A percentile compares a stretch with the other conserved stretches of the same genome.
Conservation (phyloP, 495 filamentous ascomycete species). For the Tuber magnatum region DNA sequence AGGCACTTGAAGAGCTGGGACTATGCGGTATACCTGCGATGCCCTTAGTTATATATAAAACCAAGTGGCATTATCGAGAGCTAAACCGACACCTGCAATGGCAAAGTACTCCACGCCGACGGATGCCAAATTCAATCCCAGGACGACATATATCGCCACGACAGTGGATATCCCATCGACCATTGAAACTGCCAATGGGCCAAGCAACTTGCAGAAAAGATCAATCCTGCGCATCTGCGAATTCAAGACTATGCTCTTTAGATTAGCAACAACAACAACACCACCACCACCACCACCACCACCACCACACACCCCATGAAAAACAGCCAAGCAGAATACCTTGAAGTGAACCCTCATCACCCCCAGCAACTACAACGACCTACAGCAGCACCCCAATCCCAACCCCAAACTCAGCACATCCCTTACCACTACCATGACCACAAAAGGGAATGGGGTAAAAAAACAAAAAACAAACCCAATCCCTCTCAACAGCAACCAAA, state of each 20-base stretch:
- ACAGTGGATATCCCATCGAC: constrained; percentile 12
- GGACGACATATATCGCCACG: constrained; percentile 37
- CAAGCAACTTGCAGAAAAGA: constrained; percentile 61
- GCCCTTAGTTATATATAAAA: background rate
- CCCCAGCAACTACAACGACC: background rate
- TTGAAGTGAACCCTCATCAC: background rate
- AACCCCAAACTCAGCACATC: background rate
- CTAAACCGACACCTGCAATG: constrained; percentile 28
- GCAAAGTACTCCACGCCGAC: constrained; percentile 50
- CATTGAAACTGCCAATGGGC: constrained; percentile 51
- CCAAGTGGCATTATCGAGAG: background rate
- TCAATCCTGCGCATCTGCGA: constrained; percentile 64
- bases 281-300: no score
- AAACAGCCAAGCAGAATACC: background rate
- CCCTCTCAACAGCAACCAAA: constrained; percentile 56
- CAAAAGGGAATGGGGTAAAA: no score
- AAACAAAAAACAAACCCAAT: constrained; percentile 49
- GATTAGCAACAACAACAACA: no score
- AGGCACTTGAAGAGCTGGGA: constrained; percentile 42
- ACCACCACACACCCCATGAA: constrained; percentile 6
- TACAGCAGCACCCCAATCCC: background rate
- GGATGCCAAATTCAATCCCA: constrained; percentile 40
- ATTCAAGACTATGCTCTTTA: constrained; percentile 44
- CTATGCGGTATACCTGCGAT: constrained; percentile 42
- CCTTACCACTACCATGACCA: background rate